phyloP scores from a whole-genome alignment of 306 rosid species.

The Lupinus albus region DNA sequence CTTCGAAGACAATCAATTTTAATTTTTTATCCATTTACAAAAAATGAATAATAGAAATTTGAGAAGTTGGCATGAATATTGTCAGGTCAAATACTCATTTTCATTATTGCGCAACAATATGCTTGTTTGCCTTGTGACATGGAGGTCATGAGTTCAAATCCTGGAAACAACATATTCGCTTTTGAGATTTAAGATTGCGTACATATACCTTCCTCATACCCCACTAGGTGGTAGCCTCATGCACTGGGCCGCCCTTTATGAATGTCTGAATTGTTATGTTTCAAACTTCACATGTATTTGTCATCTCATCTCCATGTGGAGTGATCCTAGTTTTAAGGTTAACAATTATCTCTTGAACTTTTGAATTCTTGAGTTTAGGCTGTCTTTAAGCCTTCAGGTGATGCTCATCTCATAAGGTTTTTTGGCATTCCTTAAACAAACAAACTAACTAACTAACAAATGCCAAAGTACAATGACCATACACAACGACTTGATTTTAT shows the following conservation, averaged over 20 bases:
- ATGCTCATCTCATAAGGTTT: too few relatives aligned
- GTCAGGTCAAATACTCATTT: slow-evolving; percentile 17
- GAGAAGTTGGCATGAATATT: not conserved
- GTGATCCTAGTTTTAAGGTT: not conserved
- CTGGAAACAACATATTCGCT: too few relatives aligned
- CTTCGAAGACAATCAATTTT: not conserved
- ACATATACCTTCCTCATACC: too few relatives aligned
- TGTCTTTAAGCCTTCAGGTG: not conserved
- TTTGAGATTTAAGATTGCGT: too few relatives aligned
- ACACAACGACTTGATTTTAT: not conserved
- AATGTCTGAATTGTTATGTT: not conserved
- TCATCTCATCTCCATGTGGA: slow-evolving; percentile 1
- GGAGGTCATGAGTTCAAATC: too few relatives aligned
- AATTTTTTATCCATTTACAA: not conserved
- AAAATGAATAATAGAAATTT: slow-evolving; percentile 13
- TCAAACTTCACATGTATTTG: slow-evolving; percentile 7
- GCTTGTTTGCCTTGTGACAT: too few relatives aligned
- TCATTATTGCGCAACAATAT: too few relatives aligned
- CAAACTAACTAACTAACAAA: not conserved
- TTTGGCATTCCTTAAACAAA: not conserved
- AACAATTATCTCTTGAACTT: not conserved
- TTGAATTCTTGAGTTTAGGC: not conserved
- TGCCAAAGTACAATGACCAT: not conserved
- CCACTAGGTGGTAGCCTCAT: too few relatives aligned
- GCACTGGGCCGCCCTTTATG: too few relatives aligned